Evolutionary conservation across 805 yeast genomes (phyloP), one percentile per base, ranked within the genome.

Genomic region (Yarrowia osloensis): DNA sequence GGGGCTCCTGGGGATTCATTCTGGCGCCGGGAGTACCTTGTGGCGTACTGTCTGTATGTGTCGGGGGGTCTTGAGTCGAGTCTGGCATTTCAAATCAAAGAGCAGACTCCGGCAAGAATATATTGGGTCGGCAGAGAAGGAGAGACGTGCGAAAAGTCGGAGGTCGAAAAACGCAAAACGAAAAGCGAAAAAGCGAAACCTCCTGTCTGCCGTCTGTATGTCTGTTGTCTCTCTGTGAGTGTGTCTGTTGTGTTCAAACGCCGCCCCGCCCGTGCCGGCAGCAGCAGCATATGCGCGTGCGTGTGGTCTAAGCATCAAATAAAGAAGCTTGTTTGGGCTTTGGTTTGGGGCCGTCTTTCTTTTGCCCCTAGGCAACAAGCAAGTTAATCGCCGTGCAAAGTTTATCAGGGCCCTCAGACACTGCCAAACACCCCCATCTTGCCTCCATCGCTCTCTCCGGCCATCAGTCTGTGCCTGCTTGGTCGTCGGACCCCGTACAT

Each of bases 1-100:
- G 66, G 17, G 66, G 66, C 31, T 29, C 66, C 33, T 61, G 66
- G 31, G 52, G 54, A 9, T 33, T 46, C 54, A 46, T 61, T 61
- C 33, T 35, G 12, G 63, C 49, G 26, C 63, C 49, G 26, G 37
- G 19, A 9, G 49, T 39, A 24, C 46, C 33, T 24, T 33, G 26
- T 4, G 59, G 24, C 21, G 44, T 22, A 31, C 55, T 50, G 7
- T 12, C 28, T 21, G 39, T 12, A 3, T 24, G 44, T 35, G 62
- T 54, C 35, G 44, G 29, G 40, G 61, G 62, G 22, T 54, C 37
- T 4, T 11, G 46, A 4, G 62, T 37, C 44, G 62, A n/a, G 44
- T 24, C 33, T 24, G 62, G 22, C 62, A 54, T 54, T n/a, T 54
- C 61, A n/a, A 26, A 21, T 50, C 35, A n/a, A 15, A 28, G 29